These are phyloP conservation scores for Aspergillus fructus DNA, from an alignment of 2,329 filamentous ascomycete genomes.

Conservation along the genomic window DNA sequence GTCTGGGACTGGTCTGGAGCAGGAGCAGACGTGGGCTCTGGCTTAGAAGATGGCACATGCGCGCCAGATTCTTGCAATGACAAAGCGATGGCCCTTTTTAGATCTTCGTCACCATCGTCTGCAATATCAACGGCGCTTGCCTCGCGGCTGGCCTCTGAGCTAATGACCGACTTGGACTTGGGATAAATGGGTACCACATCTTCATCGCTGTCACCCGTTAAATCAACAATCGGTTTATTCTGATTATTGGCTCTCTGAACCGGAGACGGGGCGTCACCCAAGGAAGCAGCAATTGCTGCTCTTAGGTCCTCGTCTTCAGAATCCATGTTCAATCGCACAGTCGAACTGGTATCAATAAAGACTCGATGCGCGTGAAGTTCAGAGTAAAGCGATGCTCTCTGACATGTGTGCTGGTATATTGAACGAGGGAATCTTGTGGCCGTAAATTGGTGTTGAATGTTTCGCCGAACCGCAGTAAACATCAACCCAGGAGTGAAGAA, in stretches of 20 bases:
- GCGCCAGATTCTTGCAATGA: slow-evolving; percentile 29
- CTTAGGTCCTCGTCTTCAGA: slow-evolving; percentile 17
- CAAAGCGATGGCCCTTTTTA: slow-evolving; percentile 36
- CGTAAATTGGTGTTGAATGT: background rate
- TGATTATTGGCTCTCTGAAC: background rate
- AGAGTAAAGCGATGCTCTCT: too few species aligned
- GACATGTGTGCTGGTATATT: background rate
- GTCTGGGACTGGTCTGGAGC: background rate
- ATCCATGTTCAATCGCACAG: background rate
- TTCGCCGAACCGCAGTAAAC: background rate
- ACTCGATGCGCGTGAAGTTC: too few species aligned
- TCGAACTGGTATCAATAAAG: background rate
- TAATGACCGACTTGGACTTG: slow-evolving; percentile 3
- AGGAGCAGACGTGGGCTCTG: background rate
- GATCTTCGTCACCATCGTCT: slow-evolving; percentile 32
- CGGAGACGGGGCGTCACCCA: slow-evolving; percentile 13
- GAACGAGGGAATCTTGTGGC: background rate
- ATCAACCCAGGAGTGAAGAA: background rate
- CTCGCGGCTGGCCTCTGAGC: slow-evolving; percentile 4
- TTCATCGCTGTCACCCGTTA: slow-evolving; percentile 24
- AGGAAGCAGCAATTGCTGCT: slow-evolving; percentile 23
- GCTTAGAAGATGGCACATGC: background rate
- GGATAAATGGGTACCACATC: background rate
- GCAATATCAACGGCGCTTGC: slow-evolving; percentile 7
- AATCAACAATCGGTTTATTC: slow-evolving; percentile 28